Percentiles rank a stretch among this genome's conserved stretches.
phyloP scores from a whole-genome alignment of 202 grass and related monocot species.

The Digitaria exilis region DNA sequence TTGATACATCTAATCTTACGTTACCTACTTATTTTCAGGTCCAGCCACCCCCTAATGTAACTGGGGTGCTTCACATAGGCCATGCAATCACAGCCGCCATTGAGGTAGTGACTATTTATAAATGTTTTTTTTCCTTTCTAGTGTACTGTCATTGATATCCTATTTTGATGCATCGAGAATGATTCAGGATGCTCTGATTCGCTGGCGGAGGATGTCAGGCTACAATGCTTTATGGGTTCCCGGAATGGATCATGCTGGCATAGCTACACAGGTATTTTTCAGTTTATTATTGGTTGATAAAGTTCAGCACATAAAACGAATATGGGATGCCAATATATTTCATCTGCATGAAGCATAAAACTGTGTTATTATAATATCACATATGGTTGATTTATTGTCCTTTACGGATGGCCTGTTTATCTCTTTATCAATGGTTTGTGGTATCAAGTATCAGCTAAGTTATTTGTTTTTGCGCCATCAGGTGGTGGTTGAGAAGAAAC shows the following conservation, averaged over 20 bases:
- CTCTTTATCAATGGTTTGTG: background rate
- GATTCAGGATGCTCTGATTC: constrained; percentile 68
- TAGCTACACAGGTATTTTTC: constrained; percentile 57
- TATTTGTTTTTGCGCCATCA: constrained; percentile 16
- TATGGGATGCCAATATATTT: background rate
- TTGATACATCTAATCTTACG: constrained; percentile 15
- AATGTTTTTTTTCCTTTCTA: background rate
- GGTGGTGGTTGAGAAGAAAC: constrained; percentile 98
- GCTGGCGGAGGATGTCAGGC: constrained; percentile 74
- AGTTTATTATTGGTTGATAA: constrained; percentile 25
- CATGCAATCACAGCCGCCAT: constrained; percentile 77
- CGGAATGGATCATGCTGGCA: constrained; percentile 68
- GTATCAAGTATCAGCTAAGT: background rate
- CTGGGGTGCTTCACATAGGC: constrained; percentile 96
- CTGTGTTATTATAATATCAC: background rate
- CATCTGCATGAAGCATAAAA: background rate
- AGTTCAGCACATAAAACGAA: background rate
- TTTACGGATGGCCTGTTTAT: background rate
- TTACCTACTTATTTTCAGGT: constrained; percentile 50
- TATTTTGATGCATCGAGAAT: constrained; percentile 27
- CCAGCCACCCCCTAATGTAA: constrained; percentile 95
- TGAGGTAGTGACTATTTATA: constrained; percentile 43
- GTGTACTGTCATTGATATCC: background rate
- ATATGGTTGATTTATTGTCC: background rate
- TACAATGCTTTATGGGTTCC: constrained; percentile 67